phyloP scores from a whole-genome alignment of 176 grass and related monocot species.

The maize (Zea mays) region Zm-B73-REFERENCE-NAM-5.0 NC_050099.1:21302501-21303000 shows the following conservation, averaged over 20 bases:
- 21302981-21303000: background rate
- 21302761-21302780: slow-evolving; percentile 42
- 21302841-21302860: background rate
- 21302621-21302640: too few relatives aligned
- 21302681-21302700: background rate
- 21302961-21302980: slow-evolving; percentile 27
- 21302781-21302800: slow-evolving; percentile 75
- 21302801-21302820: slow-evolving; percentile 85
- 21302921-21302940: slow-evolving; percentile 48
- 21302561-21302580: background rate
- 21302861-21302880: background rate
- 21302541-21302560: background rate
- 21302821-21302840: slow-evolving; percentile 77
- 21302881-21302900: background rate
- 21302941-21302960: slow-evolving; percentile 47
- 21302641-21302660: background rate
- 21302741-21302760: slow-evolving; percentile 81
- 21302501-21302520: background rate
- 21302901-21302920: background rate
- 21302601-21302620: background rate
- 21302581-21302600: background rate
- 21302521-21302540: background rate
- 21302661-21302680: background rate
- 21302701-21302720: background rate
- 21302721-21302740: slow-evolving; percentile 59